Conservation (phyloP, 768 basidiomycete genomes). For the Lepiota venenata region DNA sequence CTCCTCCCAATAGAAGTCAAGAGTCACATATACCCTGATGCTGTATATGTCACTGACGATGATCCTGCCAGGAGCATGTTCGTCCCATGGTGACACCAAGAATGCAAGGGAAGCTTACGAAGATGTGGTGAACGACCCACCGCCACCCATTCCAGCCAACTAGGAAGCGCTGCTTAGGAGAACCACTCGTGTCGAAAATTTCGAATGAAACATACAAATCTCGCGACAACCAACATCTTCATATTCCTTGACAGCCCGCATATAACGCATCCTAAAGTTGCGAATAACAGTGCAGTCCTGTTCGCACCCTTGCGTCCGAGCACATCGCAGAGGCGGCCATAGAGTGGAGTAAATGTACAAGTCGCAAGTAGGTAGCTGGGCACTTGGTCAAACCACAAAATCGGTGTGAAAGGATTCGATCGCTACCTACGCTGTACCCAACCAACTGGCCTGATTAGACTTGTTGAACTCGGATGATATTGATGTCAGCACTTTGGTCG, state of each 20-base stretch:
- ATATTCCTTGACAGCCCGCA: constrained; percentile 71
- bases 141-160: constrained; percentile 78
- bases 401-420: neutral
- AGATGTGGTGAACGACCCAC: constrained; percentile 69
- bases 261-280: constrained; percentile 56
- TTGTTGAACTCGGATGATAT: constrained; percentile 79
- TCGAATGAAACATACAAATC: constrained; percentile 54
- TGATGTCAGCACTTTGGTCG: constrained; percentile 59
- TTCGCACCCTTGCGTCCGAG: constrained; percentile 70
- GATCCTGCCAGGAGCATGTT: constrained; percentile 39
- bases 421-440: constrained; percentile 64
- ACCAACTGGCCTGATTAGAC: constrained; percentile 80
- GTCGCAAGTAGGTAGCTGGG: constrained; percentile 71
- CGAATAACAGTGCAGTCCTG: constrained; percentile 58
- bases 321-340: constrained; percentile 77
- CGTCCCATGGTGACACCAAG: neutral
- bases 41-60: constrained; percentile 81
- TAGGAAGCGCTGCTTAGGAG: constrained; percentile 19
- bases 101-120: constrained; percentile 39
- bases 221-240: constrained; percentile 65
- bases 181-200: neutral
- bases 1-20: neutral
- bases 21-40: constrained; percentile 44
- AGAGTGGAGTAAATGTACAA: constrained; percentile 80
- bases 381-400: neutral